Conservation (phyloP, 495 filamentous ascomycete species). For the Cryomyces antarcticus region DNA sequence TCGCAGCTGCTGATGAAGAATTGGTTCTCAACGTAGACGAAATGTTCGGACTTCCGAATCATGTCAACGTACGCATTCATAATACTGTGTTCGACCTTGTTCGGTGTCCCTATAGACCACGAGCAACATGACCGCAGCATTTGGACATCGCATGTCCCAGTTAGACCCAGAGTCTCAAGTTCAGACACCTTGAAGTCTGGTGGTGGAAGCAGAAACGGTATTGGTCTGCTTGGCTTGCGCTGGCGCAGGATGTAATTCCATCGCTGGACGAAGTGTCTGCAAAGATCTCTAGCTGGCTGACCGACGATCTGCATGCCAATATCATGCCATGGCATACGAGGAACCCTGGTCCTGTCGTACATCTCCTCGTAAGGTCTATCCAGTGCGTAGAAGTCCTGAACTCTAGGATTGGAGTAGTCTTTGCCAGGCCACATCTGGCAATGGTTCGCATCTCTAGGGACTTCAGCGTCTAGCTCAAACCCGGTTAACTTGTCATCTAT, state of each 20-base stretch:
- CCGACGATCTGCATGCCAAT: conserved; percentile 97
- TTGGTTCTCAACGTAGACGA: conserved; percentile 98
- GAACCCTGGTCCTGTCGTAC: conserved; percentile 77
- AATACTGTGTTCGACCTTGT: conserved; percentile 76
- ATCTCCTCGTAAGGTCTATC: conserved; percentile 97
- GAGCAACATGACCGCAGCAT: conserved; percentile 74
- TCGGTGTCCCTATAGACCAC: conserved; percentile 80
- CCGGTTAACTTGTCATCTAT: conserved; percentile 89
- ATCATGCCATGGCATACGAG: conserved; percentile 98
- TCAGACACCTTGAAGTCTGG: conserved; percentile 78
- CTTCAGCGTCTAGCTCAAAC: conserved; percentile 54
- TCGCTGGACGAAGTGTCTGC: conserved; percentile 91
- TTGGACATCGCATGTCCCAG: conserved; percentile 89
- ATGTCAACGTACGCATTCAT: conserved; percentile 88
- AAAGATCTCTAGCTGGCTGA: conserved; percentile 84
- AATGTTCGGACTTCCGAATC: conserved; percentile 88
- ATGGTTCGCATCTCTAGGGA: conserved; percentile 74
- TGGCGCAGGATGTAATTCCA: conserved; percentile 97
- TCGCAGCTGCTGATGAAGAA: conserved; percentile 94
- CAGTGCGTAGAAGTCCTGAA: conserved; percentile 84
- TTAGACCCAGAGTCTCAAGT: conserved; percentile 67
- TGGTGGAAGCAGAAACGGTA: conserved; percentile 79
- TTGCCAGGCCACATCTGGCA: conserved; percentile 97
- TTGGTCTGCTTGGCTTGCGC: conserved; percentile 81
- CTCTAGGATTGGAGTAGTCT: conserved; percentile 92